Evolutionary conservation across 2,329 filamentous ascomycete species (phyloP), one percentile per base, ranked within the genome.

Genomic region (Sclerotinia subarctica): DNA sequence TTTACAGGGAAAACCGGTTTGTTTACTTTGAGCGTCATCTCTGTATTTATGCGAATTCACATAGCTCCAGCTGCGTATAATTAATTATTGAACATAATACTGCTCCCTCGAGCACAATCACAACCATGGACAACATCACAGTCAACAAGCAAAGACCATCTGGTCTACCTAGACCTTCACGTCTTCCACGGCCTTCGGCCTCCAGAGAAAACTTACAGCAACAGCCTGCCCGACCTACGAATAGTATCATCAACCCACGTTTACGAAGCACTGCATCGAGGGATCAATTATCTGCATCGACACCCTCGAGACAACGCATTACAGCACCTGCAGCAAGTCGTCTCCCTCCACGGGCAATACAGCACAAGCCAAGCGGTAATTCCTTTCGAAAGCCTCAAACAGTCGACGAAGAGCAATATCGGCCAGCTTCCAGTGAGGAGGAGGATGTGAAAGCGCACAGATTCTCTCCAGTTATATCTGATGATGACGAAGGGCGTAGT

Each of bases 141-240:
- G 42, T 24, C 51, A 71, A 69, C 42, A 69, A 57, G 13, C 59
- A 71, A 38, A 71, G 69, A 47, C 74, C 74, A 24, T 76, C 73
- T 60, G 73, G 70, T 17, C 80, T 86, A 63, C 85, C 85, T 69
- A 80, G 84, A 56, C 80, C 81, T 54, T 87, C 85, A 29, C 81
- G 82, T 71, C 78, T 87, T 58, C 85, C 85, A 66, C 81, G 81
- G 64, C 77, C 82, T 21, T 79, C 82, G 62, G 80, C 78, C 10
- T 84, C 83, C 11, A 79, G 78, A 72, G 83, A 84, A 47, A 81
- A 79, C 70, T 75, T 83, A 38, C 79, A 79, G 75, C 79, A 79
- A 51, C 69, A 69, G 76, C 53, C 70, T 53, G 63, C 67, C 47
- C 68, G 62, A 63, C 47, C 63, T 24, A 21, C 44, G 17, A 64